These are phyloP conservation scores for carrot (Daucus carota) DNA, from an alignment of 129 eudicot species.

Conservation along the genomic window DH1_v3.0 NC_030383.2:11050001-11050500, in stretches of 20 bases:
- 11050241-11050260: background rate
- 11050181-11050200: background rate
- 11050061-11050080: slow-evolving; percentile 13
- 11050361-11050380: background rate
- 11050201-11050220: background rate
- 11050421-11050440: background rate
- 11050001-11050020: slow-evolving; percentile 13
- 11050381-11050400: background rate
- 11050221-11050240: background rate
- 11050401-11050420: background rate
- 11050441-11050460: background rate
- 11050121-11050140: background rate
- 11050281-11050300: too few species aligned
- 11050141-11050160: background rate
- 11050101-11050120: slow-evolving; percentile 2
- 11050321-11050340: background rate
- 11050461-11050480: background rate
- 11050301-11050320: background rate
- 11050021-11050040: slow-evolving; percentile 18
- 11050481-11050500: background rate
- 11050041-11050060: slow-evolving; percentile 8
- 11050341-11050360: background rate
- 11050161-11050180: slow-evolving; percentile 9
- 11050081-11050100: slow-evolving; percentile 5
- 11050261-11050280: background rate